phyloP scores from a whole-genome alignment of 2,329 filamentous ascomycete genomes.

The Akanthomyces dipterigenus region DNA sequence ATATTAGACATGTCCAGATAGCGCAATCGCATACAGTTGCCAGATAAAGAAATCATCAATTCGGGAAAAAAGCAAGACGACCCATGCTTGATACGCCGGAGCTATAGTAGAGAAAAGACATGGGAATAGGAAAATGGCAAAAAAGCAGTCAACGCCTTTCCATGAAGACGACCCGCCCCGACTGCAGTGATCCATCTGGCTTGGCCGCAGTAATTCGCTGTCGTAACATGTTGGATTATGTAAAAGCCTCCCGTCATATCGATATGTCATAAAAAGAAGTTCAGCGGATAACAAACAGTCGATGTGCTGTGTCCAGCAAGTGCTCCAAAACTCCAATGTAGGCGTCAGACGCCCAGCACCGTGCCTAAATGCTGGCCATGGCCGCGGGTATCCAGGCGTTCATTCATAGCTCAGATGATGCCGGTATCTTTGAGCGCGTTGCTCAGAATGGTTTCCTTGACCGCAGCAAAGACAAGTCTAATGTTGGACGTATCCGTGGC shows the following conservation, averaged over 20 bases:
- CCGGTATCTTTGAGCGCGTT: conserved; percentile 97
- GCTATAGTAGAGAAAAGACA: conserved; percentile 5
- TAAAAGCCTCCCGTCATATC: conserved; percentile 9
- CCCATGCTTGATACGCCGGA: conserved; percentile 9
- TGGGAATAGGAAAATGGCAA: not conserved
- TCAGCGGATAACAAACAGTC: not conserved
- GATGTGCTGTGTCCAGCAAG: conserved; percentile 1
- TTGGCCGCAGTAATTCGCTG: conserved; percentile 3
- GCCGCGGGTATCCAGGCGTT: not conserved
- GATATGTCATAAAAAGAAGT: conserved; percentile 8
- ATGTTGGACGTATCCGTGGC: conserved; percentile 98
- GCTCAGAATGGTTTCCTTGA: conserved; percentile 97
- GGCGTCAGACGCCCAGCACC: not conserved
- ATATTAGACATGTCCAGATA: not conserved
- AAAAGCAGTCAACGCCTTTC: conserved; percentile 8
- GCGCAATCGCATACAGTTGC: not conserved
- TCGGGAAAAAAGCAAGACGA: not conserved
- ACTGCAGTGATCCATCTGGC: not conserved
- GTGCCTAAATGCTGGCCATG: not conserved
- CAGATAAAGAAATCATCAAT: conserved; percentile 2
- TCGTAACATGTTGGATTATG: conserved; percentile 11
- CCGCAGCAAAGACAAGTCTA: conserved; percentile 91
- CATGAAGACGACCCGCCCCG: not conserved
- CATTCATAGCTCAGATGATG: conserved; percentile 59
- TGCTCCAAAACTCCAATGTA: conserved; percentile 10